These are phyloP conservation scores for Cyclanthera cordifolia DNA, from an alignment of 306 rosid species.

Conservation along the genomic window DNA sequence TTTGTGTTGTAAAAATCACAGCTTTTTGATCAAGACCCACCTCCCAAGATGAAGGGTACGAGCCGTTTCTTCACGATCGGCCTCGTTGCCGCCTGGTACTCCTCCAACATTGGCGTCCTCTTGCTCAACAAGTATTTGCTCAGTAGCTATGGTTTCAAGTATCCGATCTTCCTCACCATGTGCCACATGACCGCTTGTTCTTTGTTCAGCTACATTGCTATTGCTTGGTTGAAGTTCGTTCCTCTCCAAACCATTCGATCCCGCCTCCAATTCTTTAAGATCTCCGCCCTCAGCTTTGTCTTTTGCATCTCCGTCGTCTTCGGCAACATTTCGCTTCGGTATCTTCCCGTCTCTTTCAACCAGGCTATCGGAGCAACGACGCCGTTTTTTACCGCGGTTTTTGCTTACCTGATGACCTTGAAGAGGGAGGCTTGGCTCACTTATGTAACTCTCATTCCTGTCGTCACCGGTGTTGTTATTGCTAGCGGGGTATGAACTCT, in stretches of 20 bases:
- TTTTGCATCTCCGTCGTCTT: conserved; percentile 23
- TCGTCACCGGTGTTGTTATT: conserved; percentile 19
- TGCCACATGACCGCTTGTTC: conserved; percentile 23
- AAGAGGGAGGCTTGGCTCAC: conserved; percentile 25
- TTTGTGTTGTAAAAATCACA: not conserved
- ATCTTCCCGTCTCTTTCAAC: conserved; percentile 19
- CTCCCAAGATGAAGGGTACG: conserved; percentile 15
- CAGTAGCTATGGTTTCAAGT: conserved; percentile 20
- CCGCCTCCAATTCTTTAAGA: conserved; percentile 18
- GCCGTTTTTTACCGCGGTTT: conserved; percentile 18
- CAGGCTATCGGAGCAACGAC: conserved; percentile 19
- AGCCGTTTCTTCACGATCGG: conserved; percentile 18
- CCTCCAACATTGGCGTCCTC: conserved; percentile 21
- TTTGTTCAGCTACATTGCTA: conserved; percentile 17
- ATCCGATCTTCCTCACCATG: conserved; percentile 22
- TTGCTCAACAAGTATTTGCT: conserved; percentile 23
- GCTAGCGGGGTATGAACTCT: conserved; percentile 18
- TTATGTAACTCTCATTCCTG: conserved; percentile 19
- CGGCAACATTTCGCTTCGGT: conserved; percentile 19
- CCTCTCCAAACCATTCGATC: conserved; percentile 17
- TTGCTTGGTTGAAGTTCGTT: conserved; percentile 18
- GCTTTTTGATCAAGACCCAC: not conserved
- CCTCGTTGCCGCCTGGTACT: conserved; percentile 16
- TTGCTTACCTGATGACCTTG: conserved; percentile 21
- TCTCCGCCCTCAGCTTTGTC: conserved; percentile 20